Evolutionary conservation across 1,284 basidiomycete species (phyloP), one percentile per base, ranked within the genome.

Genomic region (Kalmanozyma brasiliensis): DNA sequence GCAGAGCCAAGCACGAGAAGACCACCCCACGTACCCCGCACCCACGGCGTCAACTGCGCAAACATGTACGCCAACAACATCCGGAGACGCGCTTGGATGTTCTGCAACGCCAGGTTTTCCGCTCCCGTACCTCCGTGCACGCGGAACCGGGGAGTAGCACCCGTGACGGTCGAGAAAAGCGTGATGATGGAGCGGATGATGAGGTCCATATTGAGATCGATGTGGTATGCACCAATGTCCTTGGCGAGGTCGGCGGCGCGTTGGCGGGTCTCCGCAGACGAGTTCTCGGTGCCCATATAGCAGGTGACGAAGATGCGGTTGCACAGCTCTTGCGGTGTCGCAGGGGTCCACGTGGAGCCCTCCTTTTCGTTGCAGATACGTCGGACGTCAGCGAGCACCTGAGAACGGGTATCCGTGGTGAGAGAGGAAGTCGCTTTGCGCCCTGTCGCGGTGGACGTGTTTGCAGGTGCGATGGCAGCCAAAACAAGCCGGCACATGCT

Each of bases 211-310:
- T 98, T 95, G 53, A 99, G 84, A 78, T 98, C 93, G 51, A 91
- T 86, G 82, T 98, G 96, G 82, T 97, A 81, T 3, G 44, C 36
- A 38, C 95, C 94, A 58, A 99, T 95, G 1, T 92, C 91, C 47
- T 89, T 85, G 2, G 91, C 89, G 7, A 99, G 87, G 44, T 90
- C 88, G 80, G 91, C 94, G 2, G 95, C 96, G 32, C 95, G 87
- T 64, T 86, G 84, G 13, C 94, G 86, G 8, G 96, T 98, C 73
- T 97, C 95, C 1, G 83, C 83, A 66, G 90, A 92, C 10, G 93
- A 97, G 82, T 98, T 95, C 82, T 94, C 91, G 0, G 95, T 98
- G 11, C 95, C 95, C 96, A 98, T 98, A 84, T 97, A 98, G 84
- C 93, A 97, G 0, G 95, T 97, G 81, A 98, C 93, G 85, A 99